These are phyloP conservation scores for Nakazawaea wickerhamii DNA, from an alignment of 805 yeast species.

Conservation along the genomic window DNA sequence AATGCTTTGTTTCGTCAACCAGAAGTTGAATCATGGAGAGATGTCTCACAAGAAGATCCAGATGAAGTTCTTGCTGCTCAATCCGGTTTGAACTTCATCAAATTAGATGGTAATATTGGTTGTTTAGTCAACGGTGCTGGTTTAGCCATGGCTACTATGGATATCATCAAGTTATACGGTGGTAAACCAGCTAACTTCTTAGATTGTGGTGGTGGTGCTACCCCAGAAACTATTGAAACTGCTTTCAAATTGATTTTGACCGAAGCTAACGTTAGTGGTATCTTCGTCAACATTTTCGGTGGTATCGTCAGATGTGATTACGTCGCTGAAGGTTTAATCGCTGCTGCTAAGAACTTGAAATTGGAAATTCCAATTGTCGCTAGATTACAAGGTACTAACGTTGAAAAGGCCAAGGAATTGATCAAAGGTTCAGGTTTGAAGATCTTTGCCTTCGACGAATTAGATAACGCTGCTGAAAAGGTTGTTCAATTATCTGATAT, in stretches of 20 bases:
- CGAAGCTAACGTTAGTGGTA: constrained; percentile 86
- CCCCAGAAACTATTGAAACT: constrained; percentile 95
- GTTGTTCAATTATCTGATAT: constrained; percentile 63
- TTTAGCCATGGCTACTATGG: constrained; percentile 99
- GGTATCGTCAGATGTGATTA: constrained; percentile 99
- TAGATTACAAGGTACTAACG: constrained; percentile 97
- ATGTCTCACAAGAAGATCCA: constrained; percentile 94
- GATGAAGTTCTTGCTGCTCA: constrained; percentile 91
- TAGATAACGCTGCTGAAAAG: constrained; percentile 96
- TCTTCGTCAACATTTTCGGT: constrained; percentile 97
- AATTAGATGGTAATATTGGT: constrained; percentile 97
- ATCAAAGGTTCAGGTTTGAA: constrained; percentile 86
- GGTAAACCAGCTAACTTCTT: constrained; percentile 99
- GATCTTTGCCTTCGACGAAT: constrained; percentile 85
- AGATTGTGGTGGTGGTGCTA: constrained; percentile 99
- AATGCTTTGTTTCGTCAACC: constrained; percentile 92
- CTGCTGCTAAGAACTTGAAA: constrained; percentile 88
- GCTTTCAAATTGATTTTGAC: constrained; percentile 92
- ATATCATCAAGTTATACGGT: constrained; percentile 94
- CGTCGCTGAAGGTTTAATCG: constrained; percentile 96
- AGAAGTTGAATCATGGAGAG: constrained; percentile 96
- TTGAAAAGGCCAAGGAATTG: constrained; percentile 81
- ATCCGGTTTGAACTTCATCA: constrained; percentile 91
- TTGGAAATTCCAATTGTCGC: constrained; percentile 93
- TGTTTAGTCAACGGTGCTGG: constrained; percentile 99